Evolutionary conservation across 2,329 filamentous ascomycete genomes (phyloP), one percentile per base, ranked within the genome.

Genomic region (Colletotrichum simmondsii): DNA sequence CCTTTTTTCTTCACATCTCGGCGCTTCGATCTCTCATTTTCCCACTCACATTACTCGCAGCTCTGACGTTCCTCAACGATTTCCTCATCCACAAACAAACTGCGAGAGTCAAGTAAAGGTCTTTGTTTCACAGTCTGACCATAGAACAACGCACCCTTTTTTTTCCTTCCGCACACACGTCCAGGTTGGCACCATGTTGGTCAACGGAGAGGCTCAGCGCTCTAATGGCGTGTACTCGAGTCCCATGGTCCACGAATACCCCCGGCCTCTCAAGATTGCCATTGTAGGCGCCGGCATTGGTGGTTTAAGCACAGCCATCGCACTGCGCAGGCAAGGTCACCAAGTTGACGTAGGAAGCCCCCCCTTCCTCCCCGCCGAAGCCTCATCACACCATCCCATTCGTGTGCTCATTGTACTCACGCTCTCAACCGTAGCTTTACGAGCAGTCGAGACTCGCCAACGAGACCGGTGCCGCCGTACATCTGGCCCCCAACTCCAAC

Each of bases 391-490:
- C 5, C 28, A 10, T 7, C 56, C 14, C 12, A 28, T 11, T n/a
- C 19, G 1, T 5, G 30, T 19, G 11, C 12, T 26, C 1, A 22
- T 10, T 26, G 5, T 22, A 24, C 37, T 61, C 26, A 62, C 14
- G 22, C n/a, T 24, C 16, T 42, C 37, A 10, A 14, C 8, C 16
- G 16, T 56, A 89, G 86, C 72, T 91, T 0, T 88, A 85, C 62
- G 90, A 92, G 75, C 86, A 89, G 77, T 91, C 89, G 0, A 81
- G 82, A 2, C 86, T 91, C 42, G 86, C 87, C 19, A 86, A 83
- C 63, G 90, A 92, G 78, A 80, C 85, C 1, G 91, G 90, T 0
- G 90, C 91, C 3, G 90, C 90, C 0, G 85, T 92, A n/a, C 90
- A 92, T 76, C 78, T 92, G 5, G 86, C 88, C 0, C 90, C 91